Percentiles rank a stretch among this genome's conserved stretches.
Conservation (phyloP, 768 basidiomycete species). For the Pulveroboletus ravenelii region DNA sequence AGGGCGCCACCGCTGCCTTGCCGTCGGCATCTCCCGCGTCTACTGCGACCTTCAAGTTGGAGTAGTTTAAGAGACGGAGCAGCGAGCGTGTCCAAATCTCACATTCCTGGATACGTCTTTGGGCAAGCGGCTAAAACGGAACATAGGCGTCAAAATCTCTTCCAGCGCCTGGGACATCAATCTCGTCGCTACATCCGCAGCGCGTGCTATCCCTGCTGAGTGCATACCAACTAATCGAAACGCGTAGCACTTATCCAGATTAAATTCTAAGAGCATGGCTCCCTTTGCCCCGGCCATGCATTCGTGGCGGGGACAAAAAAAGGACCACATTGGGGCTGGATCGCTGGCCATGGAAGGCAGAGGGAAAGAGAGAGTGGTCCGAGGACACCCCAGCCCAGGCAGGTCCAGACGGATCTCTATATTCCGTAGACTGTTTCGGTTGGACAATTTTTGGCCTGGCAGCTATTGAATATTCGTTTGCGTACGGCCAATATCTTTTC, state of each 20-base stretch:
- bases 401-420: slow-evolving; percentile 47
- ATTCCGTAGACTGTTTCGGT: slow-evolving; percentile 78
- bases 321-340: neutral
- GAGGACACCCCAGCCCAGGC: slow-evolving; percentile 28
- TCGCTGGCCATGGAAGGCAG: slow-evolving; percentile 7
- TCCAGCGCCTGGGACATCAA: slow-evolving; percentile 97
- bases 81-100: neutral
- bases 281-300: slow-evolving; percentile 7
- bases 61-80: no score
- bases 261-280: slow-evolving; percentile 16
- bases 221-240: neutral
- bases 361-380: slow-evolving; percentile 4
- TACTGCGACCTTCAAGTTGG: no score
- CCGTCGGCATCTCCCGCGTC: neutral
- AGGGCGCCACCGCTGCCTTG: neutral
- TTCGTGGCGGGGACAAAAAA: neutral
- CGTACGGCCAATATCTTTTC: slow-evolving; percentile 38
- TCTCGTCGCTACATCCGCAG: slow-evolving; percentile 77
- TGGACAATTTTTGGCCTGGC: slow-evolving; percentile 56
- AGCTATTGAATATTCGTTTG: slow-evolving; percentile 59
- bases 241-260: slow-evolving; percentile 9
- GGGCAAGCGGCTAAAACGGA: slow-evolving; percentile 86
- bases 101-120: slow-evolving; percentile 72
- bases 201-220: slow-evolving; percentile 25
- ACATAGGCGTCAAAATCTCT: slow-evolving; percentile 75